Evolutionary conservation across 139 green algal species (phyloP), one percentile per base, ranked within the genome.

Genomic region (Raphidocelis subcapitata): DNA sequence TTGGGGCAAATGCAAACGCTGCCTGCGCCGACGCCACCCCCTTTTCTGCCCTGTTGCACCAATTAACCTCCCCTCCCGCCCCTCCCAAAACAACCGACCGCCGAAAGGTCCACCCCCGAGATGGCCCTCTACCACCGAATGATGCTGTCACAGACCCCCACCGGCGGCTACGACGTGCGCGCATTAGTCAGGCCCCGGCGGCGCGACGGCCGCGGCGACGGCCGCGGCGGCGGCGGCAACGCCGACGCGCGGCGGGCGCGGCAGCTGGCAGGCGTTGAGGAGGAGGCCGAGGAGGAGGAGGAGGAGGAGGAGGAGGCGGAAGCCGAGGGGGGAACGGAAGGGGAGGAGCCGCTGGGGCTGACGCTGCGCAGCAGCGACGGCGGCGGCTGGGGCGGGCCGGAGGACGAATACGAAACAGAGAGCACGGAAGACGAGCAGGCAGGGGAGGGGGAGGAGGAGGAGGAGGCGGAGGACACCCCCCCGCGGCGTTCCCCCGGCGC

Each of bases 41-140:
- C 10, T 8, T 62, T 62, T 29, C 55, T 28, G 55, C 14, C 55
- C 16, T 29, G n/a, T 12, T 12, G 14, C 55, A 62, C 8, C 5
- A 35, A 15, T 16, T 29, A 8, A 62, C 14, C 24, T 62, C 10
- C 24, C n/a, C 55, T 28, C 8, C 55, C 24, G 26, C n/a, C 24
- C 8, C 16, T 35, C 8, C n/a, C n/a, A n/a, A n/a, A n/a, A n/a
- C 55, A 35, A 5, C 55, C 10, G 8, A 12, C 26, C 26, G 16
- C 8, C 37, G 68, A 41, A 57, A 76, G 69, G 41, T 76, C 69
- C 28, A 52, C 59, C 29, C 59, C 59, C 21, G 69, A 44, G 37
- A 62, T 76, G 26, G 59, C 52, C 1, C 29, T 69, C 20, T 76
- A 76, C 44, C 69, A 76, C 5, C 60, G 69, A 2, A 55, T 60